Conservation (phyloP, 2,329 filamentous ascomycete species). For the Nothophoma quercina region DNA sequence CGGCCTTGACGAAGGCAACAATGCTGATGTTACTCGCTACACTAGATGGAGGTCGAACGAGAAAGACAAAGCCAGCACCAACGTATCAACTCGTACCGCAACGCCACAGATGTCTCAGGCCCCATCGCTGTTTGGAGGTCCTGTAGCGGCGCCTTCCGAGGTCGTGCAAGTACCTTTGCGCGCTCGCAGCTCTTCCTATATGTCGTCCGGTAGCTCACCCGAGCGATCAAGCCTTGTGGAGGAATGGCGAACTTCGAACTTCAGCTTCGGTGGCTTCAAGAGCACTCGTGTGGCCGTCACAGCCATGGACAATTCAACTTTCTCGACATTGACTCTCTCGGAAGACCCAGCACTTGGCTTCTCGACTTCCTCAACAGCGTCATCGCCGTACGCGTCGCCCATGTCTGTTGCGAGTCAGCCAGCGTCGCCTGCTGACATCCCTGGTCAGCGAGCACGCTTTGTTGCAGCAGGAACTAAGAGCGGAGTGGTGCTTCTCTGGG, state of each 20-base stretch:
- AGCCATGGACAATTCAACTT: slow-evolving; percentile 76
- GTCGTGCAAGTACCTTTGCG: slow-evolving; percentile 25
- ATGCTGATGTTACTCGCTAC: slow-evolving; percentile 63
- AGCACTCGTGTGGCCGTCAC: slow-evolving; percentile 71
- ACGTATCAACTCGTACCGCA: slow-evolving; percentile 24
- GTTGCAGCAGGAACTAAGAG: slow-evolving; percentile 80
- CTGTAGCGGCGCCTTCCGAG: slow-evolving; percentile 40
- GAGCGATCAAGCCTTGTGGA: slow-evolving; percentile 54
- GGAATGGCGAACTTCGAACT: slow-evolving; percentile 71
- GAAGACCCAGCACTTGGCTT: slow-evolving; percentile 79
- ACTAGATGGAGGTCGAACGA: slow-evolving; percentile 60
- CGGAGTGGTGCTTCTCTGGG: slow-evolving; percentile 84
- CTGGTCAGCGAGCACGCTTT: slow-evolving; percentile 83
- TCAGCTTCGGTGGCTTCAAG: slow-evolving; percentile 68
- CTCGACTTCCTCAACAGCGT: slow-evolving; percentile 62
- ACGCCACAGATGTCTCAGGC: slow-evolving; percentile 26
- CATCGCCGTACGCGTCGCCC: slow-evolving; percentile 63
- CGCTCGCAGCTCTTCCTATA: slow-evolving; percentile 39
- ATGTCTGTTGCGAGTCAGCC: slow-evolving; percentile 57
- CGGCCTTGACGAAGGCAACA: slow-evolving; percentile 68
- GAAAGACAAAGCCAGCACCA: slow-evolving; percentile 32
- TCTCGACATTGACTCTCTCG: slow-evolving; percentile 72
- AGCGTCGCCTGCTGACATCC: slow-evolving; percentile 67
- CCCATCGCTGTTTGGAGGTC: slow-evolving; percentile 61
- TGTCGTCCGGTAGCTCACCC: slow-evolving; percentile 49